Conservation (phyloP, 2,329 filamentous ascomycete genomes). For the Neonectria coccinea region DNA sequence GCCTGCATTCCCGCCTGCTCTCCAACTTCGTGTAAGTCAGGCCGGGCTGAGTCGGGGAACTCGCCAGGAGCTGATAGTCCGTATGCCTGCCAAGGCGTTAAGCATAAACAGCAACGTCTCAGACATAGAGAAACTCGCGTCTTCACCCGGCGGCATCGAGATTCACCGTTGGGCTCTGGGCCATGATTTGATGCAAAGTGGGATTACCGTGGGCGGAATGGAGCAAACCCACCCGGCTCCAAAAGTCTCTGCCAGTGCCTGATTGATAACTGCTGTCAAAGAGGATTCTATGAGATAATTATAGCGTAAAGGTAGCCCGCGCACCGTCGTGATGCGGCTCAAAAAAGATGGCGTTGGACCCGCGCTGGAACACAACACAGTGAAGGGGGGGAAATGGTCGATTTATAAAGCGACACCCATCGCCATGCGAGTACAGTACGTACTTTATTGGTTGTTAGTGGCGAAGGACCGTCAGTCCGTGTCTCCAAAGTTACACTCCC, state of each 20-base stretch:
- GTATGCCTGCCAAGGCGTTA: constrained; percentile 2
- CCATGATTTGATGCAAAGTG: background rate
- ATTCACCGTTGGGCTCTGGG: constrained; percentile 17
- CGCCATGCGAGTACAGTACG: constrained; percentile 4
- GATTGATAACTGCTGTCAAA: constrained; percentile 38
- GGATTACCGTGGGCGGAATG: constrained; percentile 13
- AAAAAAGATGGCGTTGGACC: constrained; percentile 23
- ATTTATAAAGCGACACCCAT: constrained; percentile 17
- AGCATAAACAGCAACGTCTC: constrained; percentile 8
- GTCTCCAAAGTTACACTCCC: background rate
- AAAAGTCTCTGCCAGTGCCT: constrained; percentile 41
- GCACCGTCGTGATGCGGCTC: constrained; percentile 43
- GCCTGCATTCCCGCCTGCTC: background rate
- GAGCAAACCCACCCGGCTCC: constrained; percentile 10
- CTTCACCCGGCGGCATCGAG: background rate
- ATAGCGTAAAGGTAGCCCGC: constrained; percentile 43
- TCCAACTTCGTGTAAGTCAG: constrained; percentile 5
- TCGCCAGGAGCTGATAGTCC: background rate
- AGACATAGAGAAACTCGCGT: constrained; percentile 2
- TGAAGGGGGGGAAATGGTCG: background rate
- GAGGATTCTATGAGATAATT: constrained; percentile 45
- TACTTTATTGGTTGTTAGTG: background rate
- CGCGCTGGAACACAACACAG: background rate
- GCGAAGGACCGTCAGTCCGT: background rate
- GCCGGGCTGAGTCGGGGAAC: background rate